A percentile compares a stretch with the other conserved stretches of the same genome.
These are phyloP conservation scores for Aspergillus pseudotamarii DNA, from an alignment of 2,329 filamentous ascomycete genomes.

Conservation along the genomic window DNA sequence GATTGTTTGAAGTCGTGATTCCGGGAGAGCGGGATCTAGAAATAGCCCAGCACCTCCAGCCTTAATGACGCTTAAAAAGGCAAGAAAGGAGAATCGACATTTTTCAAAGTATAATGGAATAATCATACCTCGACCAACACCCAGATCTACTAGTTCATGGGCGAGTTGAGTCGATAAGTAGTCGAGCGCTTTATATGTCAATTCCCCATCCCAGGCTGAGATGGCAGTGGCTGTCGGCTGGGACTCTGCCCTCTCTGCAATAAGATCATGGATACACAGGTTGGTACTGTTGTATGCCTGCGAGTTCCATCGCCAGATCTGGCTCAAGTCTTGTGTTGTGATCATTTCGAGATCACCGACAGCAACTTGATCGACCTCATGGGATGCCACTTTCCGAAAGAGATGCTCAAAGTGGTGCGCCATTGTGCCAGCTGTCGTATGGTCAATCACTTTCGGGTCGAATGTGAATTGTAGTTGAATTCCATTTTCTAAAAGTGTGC, in stretches of 20 bases:
- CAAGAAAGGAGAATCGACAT: constrained; percentile 25
- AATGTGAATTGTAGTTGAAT: background rate
- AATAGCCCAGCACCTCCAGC: constrained; percentile 27
- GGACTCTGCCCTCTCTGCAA: constrained; percentile 7
- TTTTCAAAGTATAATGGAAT: constrained; percentile 31
- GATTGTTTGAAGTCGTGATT: constrained; percentile 21
- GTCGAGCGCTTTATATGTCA: constrained; percentile 30
- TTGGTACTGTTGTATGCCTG: background rate
- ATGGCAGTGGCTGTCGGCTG: constrained; percentile 19
- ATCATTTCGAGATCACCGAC: constrained; percentile 8
- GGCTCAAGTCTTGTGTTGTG: constrained; percentile 10
- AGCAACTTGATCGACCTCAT: background rate
- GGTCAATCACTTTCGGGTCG: background rate
- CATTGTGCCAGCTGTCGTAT: background rate
- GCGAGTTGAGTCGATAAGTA: constrained; percentile 34
- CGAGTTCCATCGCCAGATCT: constrained; percentile 17
- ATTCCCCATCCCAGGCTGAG: constrained; percentile 30
- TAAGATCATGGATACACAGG: constrained; percentile 12
- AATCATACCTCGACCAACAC: constrained; percentile 28
- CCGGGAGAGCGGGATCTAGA: constrained; percentile 25
- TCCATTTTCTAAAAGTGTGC: background rate
- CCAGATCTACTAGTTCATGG: constrained; percentile 30
- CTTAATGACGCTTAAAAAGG: constrained; percentile 28
- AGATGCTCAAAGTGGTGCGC: background rate
- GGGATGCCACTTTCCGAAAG: background rate